Percentiles rank a stretch among this genome's conserved stretches.
phyloP scores from a whole-genome alignment of 768 basidiomycete genomes.

The Roridomyces roridus region DNA sequence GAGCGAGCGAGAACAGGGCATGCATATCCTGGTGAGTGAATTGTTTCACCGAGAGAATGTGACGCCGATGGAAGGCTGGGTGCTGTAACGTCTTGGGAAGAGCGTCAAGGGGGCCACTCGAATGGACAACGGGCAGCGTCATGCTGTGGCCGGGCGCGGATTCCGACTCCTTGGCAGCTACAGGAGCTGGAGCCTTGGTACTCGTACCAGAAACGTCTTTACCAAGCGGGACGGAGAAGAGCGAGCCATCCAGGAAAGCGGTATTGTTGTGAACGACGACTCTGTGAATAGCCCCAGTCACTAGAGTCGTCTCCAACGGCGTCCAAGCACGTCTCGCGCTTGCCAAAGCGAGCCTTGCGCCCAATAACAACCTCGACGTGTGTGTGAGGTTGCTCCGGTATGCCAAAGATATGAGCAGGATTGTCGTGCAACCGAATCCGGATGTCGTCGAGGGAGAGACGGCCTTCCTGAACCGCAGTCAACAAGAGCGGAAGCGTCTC shows the following conservation, averaged over 20 bases:
- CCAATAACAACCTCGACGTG: constrained; percentile 93
- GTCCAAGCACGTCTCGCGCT: constrained; percentile 75
- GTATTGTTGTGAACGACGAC: constrained; percentile 92
- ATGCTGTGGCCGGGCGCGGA: constrained; percentile 30
- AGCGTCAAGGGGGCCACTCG: constrained; percentile 32
- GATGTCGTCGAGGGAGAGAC: constrained; percentile 84
- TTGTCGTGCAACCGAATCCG: constrained; percentile 88
- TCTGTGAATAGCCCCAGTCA: constrained; percentile 84
- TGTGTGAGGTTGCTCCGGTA: constrained; percentile 86
- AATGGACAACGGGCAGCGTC: constrained; percentile 30
- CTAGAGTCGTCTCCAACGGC: constrained; percentile 66
- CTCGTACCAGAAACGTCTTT: constrained; percentile 74
- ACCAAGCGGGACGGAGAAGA: constrained; percentile 65
- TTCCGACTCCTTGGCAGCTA: constrained; percentile 37
- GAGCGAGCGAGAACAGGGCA: constrained; percentile 91
- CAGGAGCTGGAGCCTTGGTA: constrained; percentile 44
- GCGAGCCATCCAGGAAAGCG: constrained; percentile 83
- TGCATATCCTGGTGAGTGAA: constrained; percentile 90
- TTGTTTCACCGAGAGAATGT: constrained; percentile 94
- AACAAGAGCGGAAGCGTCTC: constrained; percentile 90
- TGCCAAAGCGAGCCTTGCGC: constrained; percentile 64
- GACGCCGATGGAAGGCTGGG: constrained; percentile 90
- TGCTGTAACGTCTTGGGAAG: constrained; percentile 58
- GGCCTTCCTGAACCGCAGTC: constrained; percentile 81
- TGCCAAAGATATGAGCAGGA: constrained; percentile 88